phyloP scores from a whole-genome alignment of 139 green algal genomes.

The Volvox africanus region DNA sequence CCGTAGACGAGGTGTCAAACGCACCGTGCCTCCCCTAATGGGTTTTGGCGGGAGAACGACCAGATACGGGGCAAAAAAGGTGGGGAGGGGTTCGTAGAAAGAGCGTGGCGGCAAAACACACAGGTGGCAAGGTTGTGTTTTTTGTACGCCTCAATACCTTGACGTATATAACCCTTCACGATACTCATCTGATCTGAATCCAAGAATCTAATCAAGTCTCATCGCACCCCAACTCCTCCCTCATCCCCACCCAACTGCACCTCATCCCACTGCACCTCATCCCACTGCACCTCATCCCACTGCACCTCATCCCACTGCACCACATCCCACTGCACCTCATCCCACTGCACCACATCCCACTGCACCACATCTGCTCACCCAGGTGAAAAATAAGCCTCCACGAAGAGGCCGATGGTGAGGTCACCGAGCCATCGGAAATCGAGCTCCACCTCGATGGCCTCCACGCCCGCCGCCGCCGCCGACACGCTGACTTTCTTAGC shows the following conservation, averaged over 20 bases:
- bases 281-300: not conserved
- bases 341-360: not conserved
- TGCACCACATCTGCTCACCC: not conserved
- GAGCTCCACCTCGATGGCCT: slow-evolving; percentile 42
- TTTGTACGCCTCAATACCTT: not conserved
- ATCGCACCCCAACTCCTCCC: too few relatives aligned
- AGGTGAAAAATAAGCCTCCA: slow-evolving; percentile 34
- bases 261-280: not conserved
- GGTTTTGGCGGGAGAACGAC: too few relatives aligned
- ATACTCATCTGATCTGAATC: not conserved
- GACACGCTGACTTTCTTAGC: not conserved
- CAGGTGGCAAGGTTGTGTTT: too few relatives aligned
- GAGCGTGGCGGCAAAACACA: too few relatives aligned
- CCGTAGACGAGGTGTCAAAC: slow-evolving; percentile 14
- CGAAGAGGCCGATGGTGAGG: slow-evolving; percentile 22
- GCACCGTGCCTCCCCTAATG: slow-evolving; percentile 15
- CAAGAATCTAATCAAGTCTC: too few relatives aligned
- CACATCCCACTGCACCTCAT: not conserved
- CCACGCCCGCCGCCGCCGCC: not conserved
- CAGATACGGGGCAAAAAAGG: not conserved
- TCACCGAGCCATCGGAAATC: slow-evolving; percentile 35
- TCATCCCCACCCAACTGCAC: not conserved
- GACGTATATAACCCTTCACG: too few relatives aligned
- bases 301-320: not conserved
- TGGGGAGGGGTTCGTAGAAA: not conserved